These are phyloP conservation scores for Ophiorrhiza pumila DNA, from an alignment of 257 asterid species.

Conservation along the genomic window DNA sequence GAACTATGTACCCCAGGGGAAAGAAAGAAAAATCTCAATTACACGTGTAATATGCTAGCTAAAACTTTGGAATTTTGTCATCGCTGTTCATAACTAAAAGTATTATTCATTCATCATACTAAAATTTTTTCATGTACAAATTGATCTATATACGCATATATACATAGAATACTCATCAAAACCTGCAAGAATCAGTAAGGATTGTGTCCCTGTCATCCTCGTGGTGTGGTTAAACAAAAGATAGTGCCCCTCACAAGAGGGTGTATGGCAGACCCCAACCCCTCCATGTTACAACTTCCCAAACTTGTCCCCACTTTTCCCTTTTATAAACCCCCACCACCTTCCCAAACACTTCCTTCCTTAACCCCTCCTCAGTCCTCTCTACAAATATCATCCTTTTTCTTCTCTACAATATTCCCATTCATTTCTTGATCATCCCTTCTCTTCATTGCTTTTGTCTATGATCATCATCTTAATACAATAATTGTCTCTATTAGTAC, in stretches of 20 bases:
- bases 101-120: too few relatives aligned
- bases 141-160: too few relatives aligned
- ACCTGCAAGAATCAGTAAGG: conserved; percentile 21
- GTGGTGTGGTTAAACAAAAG: conserved; percentile 30
- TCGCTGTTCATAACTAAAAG: too few relatives aligned
- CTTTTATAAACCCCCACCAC: conserved; percentile 26
- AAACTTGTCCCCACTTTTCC: conserved; percentile 21
- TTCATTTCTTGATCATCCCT: neutral
- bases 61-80: too few relatives aligned
- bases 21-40: too few relatives aligned
- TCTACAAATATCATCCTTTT: neutral
- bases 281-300: conserved; percentile 55
- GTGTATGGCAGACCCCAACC: conserved; percentile 51
- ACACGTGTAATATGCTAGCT: too few relatives aligned
- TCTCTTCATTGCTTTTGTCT: neutral
- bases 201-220: conserved; percentile 32
- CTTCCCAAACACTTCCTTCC: conserved; percentile 11
- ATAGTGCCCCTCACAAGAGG: conserved; percentile 41
- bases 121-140: too few relatives aligned
- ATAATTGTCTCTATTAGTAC: conserved; percentile 3
- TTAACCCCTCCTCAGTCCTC: neutral
- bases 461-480: conserved; percentile 7
- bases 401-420: neutral
- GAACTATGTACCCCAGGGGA: too few relatives aligned
- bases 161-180: conserved; percentile 1